Evolutionary conservation across 2,329 filamentous ascomycete species (phyloP).

Genomic region (Fusarium azukiicola): DNA sequence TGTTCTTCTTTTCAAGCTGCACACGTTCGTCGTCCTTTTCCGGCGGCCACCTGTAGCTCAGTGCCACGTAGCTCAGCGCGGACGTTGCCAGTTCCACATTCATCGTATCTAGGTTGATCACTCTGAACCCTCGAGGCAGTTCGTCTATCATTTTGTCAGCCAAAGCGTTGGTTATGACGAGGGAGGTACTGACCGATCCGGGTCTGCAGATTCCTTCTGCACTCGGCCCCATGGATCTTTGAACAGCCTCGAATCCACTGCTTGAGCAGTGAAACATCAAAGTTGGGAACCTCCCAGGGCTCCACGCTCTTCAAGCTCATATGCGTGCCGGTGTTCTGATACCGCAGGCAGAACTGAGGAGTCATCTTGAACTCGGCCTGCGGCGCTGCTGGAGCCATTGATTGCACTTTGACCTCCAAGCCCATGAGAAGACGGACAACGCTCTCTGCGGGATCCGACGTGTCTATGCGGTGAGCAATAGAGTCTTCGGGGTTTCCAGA

Average conservation of each 20-base stretch:
- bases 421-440: not conserved
- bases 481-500: not conserved
- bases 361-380: not conserved
- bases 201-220: not conserved
- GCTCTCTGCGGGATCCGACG: not conserved
- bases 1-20: not conserved
- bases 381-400: not conserved
- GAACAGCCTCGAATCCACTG: constrained; percentile 10
- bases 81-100: not conserved
- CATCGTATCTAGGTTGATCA: constrained; percentile 4
- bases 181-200: not conserved
- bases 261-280: not conserved
- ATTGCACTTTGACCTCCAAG: not conserved
- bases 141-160: not conserved
- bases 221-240: not conserved
- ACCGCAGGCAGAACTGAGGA: constrained; percentile 6
- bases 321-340: not conserved
- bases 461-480: not conserved
- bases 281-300: not conserved
- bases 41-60: constrained; percentile 4
- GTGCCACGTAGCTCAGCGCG: not conserved
- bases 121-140: constrained; percentile 6
- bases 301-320: not conserved
- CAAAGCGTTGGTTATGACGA: too few species aligned
- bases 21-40: constrained; percentile 17